phyloP scores from a whole-genome alignment of 805 yeast genomes.

The Starmerella sp. region DNA sequence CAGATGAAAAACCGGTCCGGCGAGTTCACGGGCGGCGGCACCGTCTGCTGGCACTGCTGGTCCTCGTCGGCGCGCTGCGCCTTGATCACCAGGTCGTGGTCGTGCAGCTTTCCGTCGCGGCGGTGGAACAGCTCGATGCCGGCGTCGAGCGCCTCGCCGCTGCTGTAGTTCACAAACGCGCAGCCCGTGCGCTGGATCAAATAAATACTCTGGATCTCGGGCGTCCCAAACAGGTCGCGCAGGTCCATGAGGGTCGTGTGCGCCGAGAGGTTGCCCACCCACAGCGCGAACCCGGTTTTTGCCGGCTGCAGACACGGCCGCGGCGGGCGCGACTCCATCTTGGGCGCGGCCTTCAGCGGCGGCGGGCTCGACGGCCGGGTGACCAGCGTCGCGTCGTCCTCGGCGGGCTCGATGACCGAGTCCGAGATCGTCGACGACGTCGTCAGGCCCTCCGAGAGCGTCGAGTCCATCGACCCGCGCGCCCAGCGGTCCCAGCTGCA shows the following conservation, averaged over 20 bases:
- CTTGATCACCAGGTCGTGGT: constrained; percentile 29
- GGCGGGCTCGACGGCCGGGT: neutral
- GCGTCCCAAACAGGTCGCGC: constrained; percentile 31
- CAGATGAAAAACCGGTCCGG: constrained; percentile 31
- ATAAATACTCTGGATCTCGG: constrained; percentile 31
- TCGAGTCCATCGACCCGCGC: neutral
- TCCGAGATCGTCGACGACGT: neutral
- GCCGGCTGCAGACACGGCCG: constrained; percentile 71
- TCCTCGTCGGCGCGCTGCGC: constrained; percentile 12
- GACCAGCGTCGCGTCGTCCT: neutral
- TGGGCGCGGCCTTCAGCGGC: neutral
- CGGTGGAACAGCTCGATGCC: constrained; percentile 25
- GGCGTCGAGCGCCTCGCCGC: constrained; percentile 26
- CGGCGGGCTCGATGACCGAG: neutral
- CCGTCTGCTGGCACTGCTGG: neutral
- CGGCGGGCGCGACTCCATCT: constrained; percentile 33
- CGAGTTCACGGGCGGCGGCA: constrained; percentile 11
- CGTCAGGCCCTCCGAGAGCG: neutral
- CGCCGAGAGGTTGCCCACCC: constrained; percentile 37
- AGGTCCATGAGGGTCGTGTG: constrained; percentile 30
- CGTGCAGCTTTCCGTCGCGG: constrained; percentile 27
- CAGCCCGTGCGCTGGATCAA: constrained; percentile 34
- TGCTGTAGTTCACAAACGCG: constrained; percentile 33
- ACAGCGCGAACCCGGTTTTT: constrained; percentile 34
- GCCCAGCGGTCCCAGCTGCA: neutral